A percentile compares a stretch with the other conserved stretches of the same genome.
These are phyloP conservation scores for Sordariomycetes sp. DNA, from an alignment of 2,329 filamentous ascomycete species.

Conservation along the genomic window DNA sequence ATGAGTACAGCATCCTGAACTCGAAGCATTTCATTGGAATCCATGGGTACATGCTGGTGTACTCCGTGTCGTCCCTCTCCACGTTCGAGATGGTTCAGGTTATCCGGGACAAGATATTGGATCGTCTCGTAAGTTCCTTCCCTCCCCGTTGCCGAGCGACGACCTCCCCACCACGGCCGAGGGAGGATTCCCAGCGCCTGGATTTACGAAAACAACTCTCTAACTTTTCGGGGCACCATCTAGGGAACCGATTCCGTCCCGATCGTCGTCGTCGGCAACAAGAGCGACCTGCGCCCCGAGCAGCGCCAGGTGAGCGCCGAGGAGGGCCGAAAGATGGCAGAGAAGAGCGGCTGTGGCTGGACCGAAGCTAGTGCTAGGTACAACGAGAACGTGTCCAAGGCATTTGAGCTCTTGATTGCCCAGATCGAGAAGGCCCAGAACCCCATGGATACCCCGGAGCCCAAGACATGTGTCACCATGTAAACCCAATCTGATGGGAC, in stretches of 20 bases:
- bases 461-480: conserved; percentile 80
- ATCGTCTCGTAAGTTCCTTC: conserved; percentile 63
- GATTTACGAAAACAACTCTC: background rate
- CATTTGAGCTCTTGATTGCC: conserved; percentile 87
- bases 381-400: conserved; percentile 85
- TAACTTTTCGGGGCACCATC: background rate
- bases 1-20: conserved; percentile 97
- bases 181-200: background rate
- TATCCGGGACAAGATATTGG: conserved; percentile 93
- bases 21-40: conserved; percentile 99
- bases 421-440: conserved; percentile 95
- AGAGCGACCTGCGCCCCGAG: conserved; percentile 85
- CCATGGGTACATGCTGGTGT: conserved; percentile 96
- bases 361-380: conserved; percentile 91
- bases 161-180: background rate
- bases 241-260: conserved; percentile 88
- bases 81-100: conserved; percentile 97
- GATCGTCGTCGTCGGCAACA: conserved; percentile 93
- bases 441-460: conserved; percentile 70
- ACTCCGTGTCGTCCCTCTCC: conserved; percentile 88
- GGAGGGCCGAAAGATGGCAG: conserved; percentile 73
- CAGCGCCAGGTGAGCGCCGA: conserved; percentile 84
- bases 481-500: conserved; percentile 32
- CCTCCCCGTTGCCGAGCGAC: background rate
- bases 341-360: conserved; percentile 85